Conservation (phyloP, 2,329 filamentous ascomycete species). For the Trichophyton benhamiae region DNA sequence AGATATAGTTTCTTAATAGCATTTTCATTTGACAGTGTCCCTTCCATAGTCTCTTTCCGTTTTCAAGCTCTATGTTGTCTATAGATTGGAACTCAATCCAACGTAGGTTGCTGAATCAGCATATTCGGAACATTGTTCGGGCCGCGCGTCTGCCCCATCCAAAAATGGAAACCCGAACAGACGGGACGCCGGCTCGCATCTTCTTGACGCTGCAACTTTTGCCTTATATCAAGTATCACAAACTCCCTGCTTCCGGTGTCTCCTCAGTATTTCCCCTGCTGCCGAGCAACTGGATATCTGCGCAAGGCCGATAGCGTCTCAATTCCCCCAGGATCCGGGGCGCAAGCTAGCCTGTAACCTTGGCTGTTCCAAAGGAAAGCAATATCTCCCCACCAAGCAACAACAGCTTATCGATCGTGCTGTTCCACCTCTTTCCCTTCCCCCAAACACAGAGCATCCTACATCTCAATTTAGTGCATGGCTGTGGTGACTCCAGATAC, state of each 20-base stretch:
- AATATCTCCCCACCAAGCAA: conserved; percentile 1
- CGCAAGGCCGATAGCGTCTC: background rate
- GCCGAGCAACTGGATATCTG: background rate
- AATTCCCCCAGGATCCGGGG: background rate
- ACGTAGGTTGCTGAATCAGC: background rate
- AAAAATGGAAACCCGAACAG: background rate
- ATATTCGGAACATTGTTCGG: background rate
- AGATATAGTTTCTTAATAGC: background rate
- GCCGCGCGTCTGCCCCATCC: background rate
- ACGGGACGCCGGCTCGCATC: background rate
- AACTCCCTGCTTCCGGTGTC: background rate
- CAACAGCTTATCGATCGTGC: conserved; percentile 2
- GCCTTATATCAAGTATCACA: conserved; percentile 1
- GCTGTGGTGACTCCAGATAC: background rate
- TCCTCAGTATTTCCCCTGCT: background rate
- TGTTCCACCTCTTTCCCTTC: background rate
- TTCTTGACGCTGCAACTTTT: background rate
- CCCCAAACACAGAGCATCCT: background rate
- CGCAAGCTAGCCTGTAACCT: background rate
- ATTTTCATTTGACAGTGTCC: background rate
- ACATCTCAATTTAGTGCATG: conserved; percentile 1
- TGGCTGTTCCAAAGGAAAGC: background rate
- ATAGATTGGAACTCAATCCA: background rate
- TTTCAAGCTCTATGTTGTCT: background rate
- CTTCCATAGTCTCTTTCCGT: background rate